Evolutionary conservation across 768 basidiomycete genomes (phyloP).

Genomic region (Exidia glandulosa): DNA sequence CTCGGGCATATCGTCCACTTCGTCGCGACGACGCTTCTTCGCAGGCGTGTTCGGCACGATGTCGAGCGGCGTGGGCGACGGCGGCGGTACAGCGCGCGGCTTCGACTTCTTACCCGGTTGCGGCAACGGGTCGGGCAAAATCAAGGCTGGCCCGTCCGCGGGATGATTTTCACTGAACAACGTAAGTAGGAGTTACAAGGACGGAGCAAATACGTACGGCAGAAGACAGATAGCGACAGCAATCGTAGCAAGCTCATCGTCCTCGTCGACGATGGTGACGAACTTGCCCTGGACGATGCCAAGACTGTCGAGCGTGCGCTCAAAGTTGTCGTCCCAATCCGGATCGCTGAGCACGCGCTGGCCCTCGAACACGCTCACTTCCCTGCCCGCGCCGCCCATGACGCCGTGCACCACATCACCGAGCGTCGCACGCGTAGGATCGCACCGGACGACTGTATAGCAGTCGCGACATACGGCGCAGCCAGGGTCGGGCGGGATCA

Average conservation of each 20-base stretch:
- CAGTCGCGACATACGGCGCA: conserved; percentile 85
- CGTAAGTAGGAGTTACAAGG: neutral
- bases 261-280: conserved; percentile 81
- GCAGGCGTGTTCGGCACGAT: conserved; percentile 44
- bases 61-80: conserved; percentile 33
- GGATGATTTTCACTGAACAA: conserved; percentile 44
- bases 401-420: conserved; percentile 62
- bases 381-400: conserved; percentile 44
- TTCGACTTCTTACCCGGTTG: conserved; percentile 30
- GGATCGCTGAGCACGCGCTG: conserved; percentile 81
- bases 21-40: conserved; percentile 24
- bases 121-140: conserved; percentile 58
- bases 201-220: conserved; percentile 42
- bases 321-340: conserved; percentile 86
- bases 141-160: conserved; percentile 36
- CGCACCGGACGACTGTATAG: conserved; percentile 65
- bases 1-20: conserved; percentile 41
- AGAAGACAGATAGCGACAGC: conserved; percentile 58
- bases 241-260: conserved; percentile 62
- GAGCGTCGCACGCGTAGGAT: conserved; percentile 56
- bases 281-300: conserved; percentile 78
- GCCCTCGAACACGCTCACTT: conserved; percentile 79
- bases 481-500: conserved; percentile 57
- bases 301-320: conserved; percentile 69
- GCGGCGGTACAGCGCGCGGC: conserved; percentile 26